phyloP scores from a whole-genome alignment of 345 rosid genomes.

The Pistacia atlantica region DNA sequence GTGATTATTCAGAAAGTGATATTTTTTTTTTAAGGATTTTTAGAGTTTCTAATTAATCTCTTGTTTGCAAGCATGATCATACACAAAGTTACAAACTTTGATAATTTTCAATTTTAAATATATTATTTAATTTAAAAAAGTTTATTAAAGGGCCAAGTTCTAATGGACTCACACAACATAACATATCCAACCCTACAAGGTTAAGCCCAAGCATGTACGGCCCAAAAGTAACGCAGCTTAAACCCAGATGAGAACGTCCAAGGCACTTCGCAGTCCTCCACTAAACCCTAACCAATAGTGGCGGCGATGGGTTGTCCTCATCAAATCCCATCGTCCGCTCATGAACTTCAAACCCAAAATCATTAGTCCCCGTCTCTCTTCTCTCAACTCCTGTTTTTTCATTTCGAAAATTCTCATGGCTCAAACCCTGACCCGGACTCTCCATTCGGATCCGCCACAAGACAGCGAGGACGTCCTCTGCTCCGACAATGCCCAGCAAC shows the following conservation, averaged over 20 bases:
- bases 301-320: constrained; percentile 58
- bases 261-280: background rate
- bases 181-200: no score
- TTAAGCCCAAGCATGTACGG: background rate
- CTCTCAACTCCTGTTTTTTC: constrained; percentile 15
- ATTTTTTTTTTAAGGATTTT: no score
- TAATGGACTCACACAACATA: no score
- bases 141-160: no score
- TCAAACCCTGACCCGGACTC: constrained; percentile 34
- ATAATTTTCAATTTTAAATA: no score
- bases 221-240: background rate
- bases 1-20: no score
- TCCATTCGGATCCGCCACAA: constrained; percentile 24
- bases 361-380: constrained; percentile 2
- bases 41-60: no score
- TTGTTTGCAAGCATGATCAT: no score
- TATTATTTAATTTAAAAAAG: no score
- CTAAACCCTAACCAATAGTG: constrained; percentile 34
- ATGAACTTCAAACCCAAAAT: constrained; percentile 41
- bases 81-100: no score
- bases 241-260: background rate
- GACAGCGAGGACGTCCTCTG: constrained; percentile 41
- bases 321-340: constrained; percentile 42
- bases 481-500: constrained; percentile 23
- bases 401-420: constrained; percentile 35